These are phyloP conservation scores for Mimosa pudica DNA, from an alignment of 306 rosid species.

Conservation along the genomic window DNA sequence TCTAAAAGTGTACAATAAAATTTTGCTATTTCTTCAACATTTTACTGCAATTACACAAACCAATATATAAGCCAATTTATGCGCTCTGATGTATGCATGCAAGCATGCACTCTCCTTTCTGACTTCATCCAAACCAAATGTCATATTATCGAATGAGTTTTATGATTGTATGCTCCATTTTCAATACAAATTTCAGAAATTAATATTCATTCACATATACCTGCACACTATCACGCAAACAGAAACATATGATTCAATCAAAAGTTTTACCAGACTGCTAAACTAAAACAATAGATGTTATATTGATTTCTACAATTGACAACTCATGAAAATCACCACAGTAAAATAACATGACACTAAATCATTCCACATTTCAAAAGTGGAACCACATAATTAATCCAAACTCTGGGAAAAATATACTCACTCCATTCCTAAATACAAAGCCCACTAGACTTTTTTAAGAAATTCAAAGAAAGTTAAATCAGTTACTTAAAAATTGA, in stretches of 20 bases:
- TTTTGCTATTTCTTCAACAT: not conserved
- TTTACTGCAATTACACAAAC: not conserved
- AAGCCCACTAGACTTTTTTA: too few species aligned
- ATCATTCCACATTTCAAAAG: not conserved
- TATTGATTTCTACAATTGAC: too few species aligned
- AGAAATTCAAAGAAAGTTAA: too few species aligned
- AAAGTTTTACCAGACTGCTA: conserved; percentile 13
- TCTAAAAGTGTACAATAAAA: not conserved
- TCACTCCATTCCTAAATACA: too few species aligned
- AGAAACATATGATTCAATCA: not conserved
- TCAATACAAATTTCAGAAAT: not conserved
- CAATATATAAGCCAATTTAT: conserved; percentile 1
- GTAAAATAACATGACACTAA: not conserved
- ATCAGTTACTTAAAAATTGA: too few species aligned
- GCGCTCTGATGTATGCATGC: not conserved
- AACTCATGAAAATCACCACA: conserved; percentile 22
- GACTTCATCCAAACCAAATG: conserved; percentile 7
- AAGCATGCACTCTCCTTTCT: conserved; percentile 16
- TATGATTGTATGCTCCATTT: conserved; percentile 3
- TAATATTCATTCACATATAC: not conserved
- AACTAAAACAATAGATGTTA: too few species aligned
- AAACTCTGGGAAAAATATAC: not conserved
- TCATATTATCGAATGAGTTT: conserved; percentile 14
- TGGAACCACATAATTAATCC: conserved; percentile 23
- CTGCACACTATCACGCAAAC: not conserved